A percentile compares a stretch with the other conserved stretches of the same genome.
Evolutionary conservation across 1,139 yeast genomes (phyloP).

Genomic region (Saccharomyces hybrid): DNA sequence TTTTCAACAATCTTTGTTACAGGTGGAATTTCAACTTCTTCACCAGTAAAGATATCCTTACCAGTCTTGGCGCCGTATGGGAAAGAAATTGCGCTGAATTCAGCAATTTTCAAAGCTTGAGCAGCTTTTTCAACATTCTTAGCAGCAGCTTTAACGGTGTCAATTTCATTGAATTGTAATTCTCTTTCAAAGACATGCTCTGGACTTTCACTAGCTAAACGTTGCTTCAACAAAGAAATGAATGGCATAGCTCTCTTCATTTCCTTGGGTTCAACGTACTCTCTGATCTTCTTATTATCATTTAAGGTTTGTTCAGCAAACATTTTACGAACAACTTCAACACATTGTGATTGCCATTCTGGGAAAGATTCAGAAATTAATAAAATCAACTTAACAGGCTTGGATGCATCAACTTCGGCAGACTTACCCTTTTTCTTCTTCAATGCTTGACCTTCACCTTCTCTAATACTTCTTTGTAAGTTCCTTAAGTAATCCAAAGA

Average conservation of each 20-base stretch:
- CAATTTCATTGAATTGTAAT: slow-evolving; percentile 71
- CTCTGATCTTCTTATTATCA: slow-evolving; percentile 54
- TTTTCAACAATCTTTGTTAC: slow-evolving; percentile 66
- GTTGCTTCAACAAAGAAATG: slow-evolving; percentile 73
- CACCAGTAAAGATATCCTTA: slow-evolving; percentile 58
- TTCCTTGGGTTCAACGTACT: slow-evolving; percentile 58
- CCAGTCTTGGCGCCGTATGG: slow-evolving; percentile 58
- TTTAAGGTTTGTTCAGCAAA: slow-evolving; percentile 56
- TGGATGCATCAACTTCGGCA: slow-evolving; percentile 60
- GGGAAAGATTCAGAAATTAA: slow-evolving; percentile 82
- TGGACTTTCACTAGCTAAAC: slow-evolving; percentile 60
- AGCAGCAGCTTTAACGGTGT: slow-evolving; percentile 50
- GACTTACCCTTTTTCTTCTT: slow-evolving; percentile 89
- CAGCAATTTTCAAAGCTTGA: slow-evolving; percentile 44
- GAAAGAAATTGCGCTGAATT: slow-evolving; percentile 51
- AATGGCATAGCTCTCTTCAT: slow-evolving; percentile 98
- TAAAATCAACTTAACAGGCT: slow-evolving; percentile 66
- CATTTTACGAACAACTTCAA: slow-evolving; percentile 73
- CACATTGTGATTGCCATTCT: slow-evolving; percentile 88
- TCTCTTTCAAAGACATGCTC: slow-evolving; percentile 80
- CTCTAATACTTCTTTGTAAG: slow-evolving; percentile 78
- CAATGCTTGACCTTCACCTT: slow-evolving; percentile 77
- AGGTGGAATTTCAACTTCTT: slow-evolving; percentile 55
- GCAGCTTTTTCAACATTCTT: slow-evolving; percentile 58
- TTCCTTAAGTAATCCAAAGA: slow-evolving; percentile 72